Conservation (phyloP, 345 rosid genomes). For the Gossypium stocksii region DNA sequence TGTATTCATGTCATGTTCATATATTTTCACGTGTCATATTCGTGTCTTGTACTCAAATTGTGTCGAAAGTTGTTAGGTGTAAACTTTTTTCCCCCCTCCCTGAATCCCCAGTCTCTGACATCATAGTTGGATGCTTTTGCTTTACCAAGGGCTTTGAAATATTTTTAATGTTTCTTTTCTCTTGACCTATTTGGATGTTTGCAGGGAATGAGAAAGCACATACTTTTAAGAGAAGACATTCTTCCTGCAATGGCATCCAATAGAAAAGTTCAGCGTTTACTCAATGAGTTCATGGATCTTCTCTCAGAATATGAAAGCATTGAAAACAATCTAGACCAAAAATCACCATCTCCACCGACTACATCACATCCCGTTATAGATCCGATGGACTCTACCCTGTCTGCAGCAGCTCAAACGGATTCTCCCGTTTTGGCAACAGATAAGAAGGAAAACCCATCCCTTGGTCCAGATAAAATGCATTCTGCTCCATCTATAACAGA, state of each 20-base stretch:
- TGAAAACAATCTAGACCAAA: slow-evolving; percentile 31
- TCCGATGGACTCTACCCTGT: slow-evolving; percentile 26
- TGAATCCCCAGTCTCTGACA: too few species aligned
- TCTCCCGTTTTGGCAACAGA: slow-evolving; percentile 10
- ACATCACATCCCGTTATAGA: slow-evolving; percentile 20
- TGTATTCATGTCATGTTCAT: background rate
- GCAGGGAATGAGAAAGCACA: slow-evolving; percentile 93
- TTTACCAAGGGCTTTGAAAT: background rate
- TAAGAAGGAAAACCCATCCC: slow-evolving; percentile 10
- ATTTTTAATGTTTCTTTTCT: background rate
- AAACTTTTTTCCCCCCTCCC: too few species aligned
- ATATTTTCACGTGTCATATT: background rate
- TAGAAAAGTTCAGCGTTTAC: slow-evolving; percentile 92
- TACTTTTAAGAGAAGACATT: slow-evolving; percentile 75
- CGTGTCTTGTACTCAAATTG: background rate
- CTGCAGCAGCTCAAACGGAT: slow-evolving; percentile 20
- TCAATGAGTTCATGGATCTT: slow-evolving; percentile 90
- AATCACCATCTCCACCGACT: slow-evolving; percentile 14
- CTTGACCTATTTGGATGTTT: slow-evolving; percentile 11
- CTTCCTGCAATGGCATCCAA: slow-evolving; percentile 98
- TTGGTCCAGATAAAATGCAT: slow-evolving; percentile 12
- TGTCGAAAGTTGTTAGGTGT: too few species aligned
- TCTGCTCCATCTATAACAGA: slow-evolving; percentile 8
- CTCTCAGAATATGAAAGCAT: slow-evolving; percentile 73
- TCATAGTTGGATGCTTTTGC: too few species aligned